A percentile compares a stretch with the other conserved stretches of the same genome.
Conservation (phyloP, 441 rosid species). For the Erodium texanum region DNA sequence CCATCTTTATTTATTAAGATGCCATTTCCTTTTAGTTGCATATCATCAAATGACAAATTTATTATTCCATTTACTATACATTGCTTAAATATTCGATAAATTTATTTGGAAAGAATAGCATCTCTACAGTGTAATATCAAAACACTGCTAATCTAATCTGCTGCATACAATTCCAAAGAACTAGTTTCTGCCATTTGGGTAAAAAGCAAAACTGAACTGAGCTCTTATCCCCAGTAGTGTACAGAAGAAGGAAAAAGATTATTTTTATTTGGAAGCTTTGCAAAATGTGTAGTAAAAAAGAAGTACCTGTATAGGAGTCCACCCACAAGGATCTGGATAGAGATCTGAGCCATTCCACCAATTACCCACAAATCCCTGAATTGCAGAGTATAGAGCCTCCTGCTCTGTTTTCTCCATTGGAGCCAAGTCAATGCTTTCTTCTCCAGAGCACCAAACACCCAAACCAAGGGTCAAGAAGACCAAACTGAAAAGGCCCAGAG, state of each 20-base stretch:
- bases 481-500: constrained; percentile 19
- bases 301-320: constrained; percentile 91
- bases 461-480: constrained; percentile 28
- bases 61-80: neutral
- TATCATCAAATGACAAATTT: neutral
- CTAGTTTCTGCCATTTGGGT: neutral
- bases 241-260: neutral
- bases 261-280: neutral
- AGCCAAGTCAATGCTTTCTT: constrained; percentile 38
- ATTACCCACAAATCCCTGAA: constrained; percentile 78
- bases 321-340: constrained; percentile 95
- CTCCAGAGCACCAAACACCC: constrained; percentile 30
- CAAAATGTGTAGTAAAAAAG: neutral
- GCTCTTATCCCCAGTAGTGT: neutral
- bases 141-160: neutral
- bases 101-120: neutral
- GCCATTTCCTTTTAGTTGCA: constrained; percentile 2
- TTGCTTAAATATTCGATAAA: neutral
- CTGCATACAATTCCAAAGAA: neutral
- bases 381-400: constrained; percentile 56
- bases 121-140: neutral
- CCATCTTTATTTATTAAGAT: neutral
- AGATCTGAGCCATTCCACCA: constrained; percentile 90
- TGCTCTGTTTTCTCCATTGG: constrained; percentile 72
- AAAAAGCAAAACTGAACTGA: neutral